phyloP scores from a whole-genome alignment of 2,329 filamentous ascomycete genomes.

The Escovopsis weberi region DNA sequence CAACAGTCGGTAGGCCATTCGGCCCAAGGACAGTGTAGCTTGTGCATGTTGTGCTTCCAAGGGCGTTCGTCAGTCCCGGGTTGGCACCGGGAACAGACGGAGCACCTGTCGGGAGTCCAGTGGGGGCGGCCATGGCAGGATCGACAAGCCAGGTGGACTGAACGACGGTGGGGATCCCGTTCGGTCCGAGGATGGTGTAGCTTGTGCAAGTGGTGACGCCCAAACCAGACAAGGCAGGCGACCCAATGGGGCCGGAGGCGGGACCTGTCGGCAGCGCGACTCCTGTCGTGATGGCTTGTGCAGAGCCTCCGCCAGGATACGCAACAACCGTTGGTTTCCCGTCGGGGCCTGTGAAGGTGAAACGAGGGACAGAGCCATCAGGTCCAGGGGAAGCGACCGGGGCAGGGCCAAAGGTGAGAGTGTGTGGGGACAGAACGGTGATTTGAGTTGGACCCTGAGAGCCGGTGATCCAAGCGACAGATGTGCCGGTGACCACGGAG shows the following conservation, averaged over 20 bases:
- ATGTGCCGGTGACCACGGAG: slow-evolving; percentile 12
- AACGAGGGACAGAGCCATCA: slow-evolving; percentile 6
- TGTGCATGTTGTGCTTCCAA: slow-evolving; percentile 6
- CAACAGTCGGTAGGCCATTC: slow-evolving; percentile 17
- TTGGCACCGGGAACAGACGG: slow-evolving; percentile 1
- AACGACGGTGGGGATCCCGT: slow-evolving; percentile 20
- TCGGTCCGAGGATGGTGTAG: slow-evolving; percentile 17
- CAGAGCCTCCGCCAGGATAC: slow-evolving; percentile 1
- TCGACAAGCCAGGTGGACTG: slow-evolving; percentile 19
- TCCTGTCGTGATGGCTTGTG: slow-evolving; percentile 3
- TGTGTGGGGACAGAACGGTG: slow-evolving; percentile 11
- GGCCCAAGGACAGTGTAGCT: slow-evolving; percentile 15
- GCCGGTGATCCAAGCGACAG: slow-evolving; percentile 10
- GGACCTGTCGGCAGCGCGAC: background rate
- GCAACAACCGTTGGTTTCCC: slow-evolving; percentile 15
- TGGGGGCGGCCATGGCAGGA: background rate
- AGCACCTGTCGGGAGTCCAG: slow-evolving; percentile 5
- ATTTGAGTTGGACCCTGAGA: slow-evolving; percentile 8
- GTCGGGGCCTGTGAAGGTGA: slow-evolving; percentile 10
- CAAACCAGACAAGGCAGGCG: background rate
- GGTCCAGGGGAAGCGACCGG: slow-evolving; percentile 1
- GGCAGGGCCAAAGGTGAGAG: slow-evolving; percentile 8
- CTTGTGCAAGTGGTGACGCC: slow-evolving; percentile 8
- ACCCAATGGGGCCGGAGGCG: background rate
- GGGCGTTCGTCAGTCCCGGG: slow-evolving; percentile 3